These are phyloP conservation scores for Suillus spraguei DNA, from an alignment of 768 basidiomycete species.

Conservation along the genomic window DNA sequence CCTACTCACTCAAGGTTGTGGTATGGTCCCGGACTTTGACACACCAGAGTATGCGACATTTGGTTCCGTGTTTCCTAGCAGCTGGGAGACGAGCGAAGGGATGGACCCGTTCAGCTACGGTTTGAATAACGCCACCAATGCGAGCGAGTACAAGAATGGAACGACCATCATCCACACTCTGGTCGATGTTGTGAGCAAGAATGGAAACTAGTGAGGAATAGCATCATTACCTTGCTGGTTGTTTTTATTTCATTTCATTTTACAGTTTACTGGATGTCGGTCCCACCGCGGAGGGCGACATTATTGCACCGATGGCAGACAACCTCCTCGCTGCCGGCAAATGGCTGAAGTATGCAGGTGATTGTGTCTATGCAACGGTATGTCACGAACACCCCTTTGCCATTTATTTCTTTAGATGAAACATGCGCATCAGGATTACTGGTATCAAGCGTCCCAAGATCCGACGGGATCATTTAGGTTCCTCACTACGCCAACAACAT, in stretches of 20 bases:
- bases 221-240: not conserved
- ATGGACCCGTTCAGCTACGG: conserved; percentile 59
- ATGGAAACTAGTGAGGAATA: conserved; percentile 56
- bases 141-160: conserved; percentile 49
- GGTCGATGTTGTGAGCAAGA: conserved; percentile 62
- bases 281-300: conserved; percentile 56
- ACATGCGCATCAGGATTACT: conserved; percentile 40
- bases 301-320: conserved; percentile 49
- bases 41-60: conserved; percentile 58
- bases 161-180: conserved; percentile 51
- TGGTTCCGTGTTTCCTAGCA: conserved; percentile 44
- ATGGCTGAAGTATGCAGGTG: conserved; percentile 53
- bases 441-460: conserved; percentile 49
- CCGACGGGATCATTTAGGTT: conserved; percentile 42
- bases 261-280: conserved; percentile 53
- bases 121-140: conserved; percentile 43
- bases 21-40: conserved; percentile 52
- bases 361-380: conserved; percentile 57
- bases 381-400: conserved; percentile 15
- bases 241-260: not conserved
- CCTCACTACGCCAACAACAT: conserved; percentile 50
- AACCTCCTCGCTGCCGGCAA: conserved; percentile 51
- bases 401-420: conserved; percentile 5
- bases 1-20: conserved; percentile 40
- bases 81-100: conserved; percentile 63